Evolutionary conservation across 2,329 filamentous ascomycete species (phyloP).

Genomic region (Trichoderma afroharzianum): DNA sequence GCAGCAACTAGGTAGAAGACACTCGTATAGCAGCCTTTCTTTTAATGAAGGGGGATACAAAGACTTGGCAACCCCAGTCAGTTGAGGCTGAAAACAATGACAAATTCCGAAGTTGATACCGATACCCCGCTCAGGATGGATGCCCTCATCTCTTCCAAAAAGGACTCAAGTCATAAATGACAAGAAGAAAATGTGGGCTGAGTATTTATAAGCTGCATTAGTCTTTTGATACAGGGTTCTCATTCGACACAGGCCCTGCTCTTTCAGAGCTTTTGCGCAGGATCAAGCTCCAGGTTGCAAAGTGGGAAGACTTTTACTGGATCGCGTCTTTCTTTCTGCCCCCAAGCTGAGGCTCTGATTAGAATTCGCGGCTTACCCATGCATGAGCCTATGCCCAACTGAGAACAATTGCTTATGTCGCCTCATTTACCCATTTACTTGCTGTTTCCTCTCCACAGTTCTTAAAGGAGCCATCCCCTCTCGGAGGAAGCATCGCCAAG

Average conservation of each 20-base stretch:
- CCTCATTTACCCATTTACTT: background rate
- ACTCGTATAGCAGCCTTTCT: background rate
- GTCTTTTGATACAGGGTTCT: background rate
- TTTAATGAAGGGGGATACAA: background rate
- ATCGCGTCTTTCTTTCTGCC: background rate
- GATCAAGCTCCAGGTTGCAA: background rate
- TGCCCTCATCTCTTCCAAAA: background rate
- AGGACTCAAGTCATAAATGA: conserved; percentile 1
- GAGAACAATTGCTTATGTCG: background rate
- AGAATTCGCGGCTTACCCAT: background rate
- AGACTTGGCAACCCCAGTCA: background rate
- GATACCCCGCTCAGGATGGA: background rate
- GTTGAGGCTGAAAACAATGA: background rate
- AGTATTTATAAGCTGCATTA: background rate
- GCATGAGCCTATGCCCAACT: background rate
- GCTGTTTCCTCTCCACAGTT: background rate
- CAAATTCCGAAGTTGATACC: background rate
- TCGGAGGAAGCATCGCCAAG: background rate
- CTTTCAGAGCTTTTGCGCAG: background rate
- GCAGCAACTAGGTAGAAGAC: background rate
- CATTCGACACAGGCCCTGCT: background rate
- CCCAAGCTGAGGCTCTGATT: background rate
- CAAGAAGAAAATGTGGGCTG: background rate
- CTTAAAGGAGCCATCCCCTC: background rate
- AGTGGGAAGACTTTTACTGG: background rate